A percentile compares a stretch with the other conserved stretches of the same genome.
These are phyloP conservation scores for Aspergillus alliaceus DNA, from an alignment of 2,329 filamentous ascomycete genomes.

Conservation along the genomic window DNA sequence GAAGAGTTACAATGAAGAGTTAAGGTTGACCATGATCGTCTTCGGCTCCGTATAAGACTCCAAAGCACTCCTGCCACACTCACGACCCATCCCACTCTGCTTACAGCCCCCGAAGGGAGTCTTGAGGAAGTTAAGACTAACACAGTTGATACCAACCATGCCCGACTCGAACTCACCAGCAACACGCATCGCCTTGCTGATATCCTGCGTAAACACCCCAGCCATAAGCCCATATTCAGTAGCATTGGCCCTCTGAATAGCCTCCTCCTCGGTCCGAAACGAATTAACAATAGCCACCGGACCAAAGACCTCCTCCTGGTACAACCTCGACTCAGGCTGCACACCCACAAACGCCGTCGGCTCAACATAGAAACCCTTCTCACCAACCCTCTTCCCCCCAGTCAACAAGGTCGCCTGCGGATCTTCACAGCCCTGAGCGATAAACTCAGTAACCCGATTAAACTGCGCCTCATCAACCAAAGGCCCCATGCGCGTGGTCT, in stretches of 20 bases:
- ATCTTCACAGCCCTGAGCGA: background rate
- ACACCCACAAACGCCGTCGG: conserved; percentile 4
- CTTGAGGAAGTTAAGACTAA: conserved; percentile 1
- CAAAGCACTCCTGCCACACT: conserved; percentile 2
- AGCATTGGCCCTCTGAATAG: conserved; percentile 9
- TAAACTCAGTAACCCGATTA: background rate
- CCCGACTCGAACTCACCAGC: conserved; percentile 10
- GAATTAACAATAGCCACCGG: conserved; percentile 8
- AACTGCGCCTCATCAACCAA: conserved; percentile 3
- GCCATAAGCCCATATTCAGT: conserved; percentile 13
- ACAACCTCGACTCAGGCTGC: background rate
- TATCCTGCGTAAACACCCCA: conserved; percentile 13
- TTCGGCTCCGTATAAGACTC: conserved; percentile 10
- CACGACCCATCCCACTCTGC: conserved; percentile 8
- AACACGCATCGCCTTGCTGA: conserved; percentile 9
- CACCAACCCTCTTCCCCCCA: conserved; percentile 2
- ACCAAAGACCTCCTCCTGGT: conserved; percentile 10
- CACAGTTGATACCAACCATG: conserved; percentile 12
- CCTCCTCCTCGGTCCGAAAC: conserved; percentile 13
- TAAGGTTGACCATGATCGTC: conserved; percentile 7
- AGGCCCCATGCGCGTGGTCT: conserved; percentile 2
- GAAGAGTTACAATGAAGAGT: no score
- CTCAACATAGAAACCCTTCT: conserved; percentile 4
- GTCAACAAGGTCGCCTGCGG: background rate
- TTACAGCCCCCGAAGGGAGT: conserved; percentile 12